A percentile compares a stretch with the other conserved stretches of the same genome.
Evolutionary conservation across 1,284 basidiomycete species (phyloP).

Genomic region (Phellopilus nigrolimitatus): DNA sequence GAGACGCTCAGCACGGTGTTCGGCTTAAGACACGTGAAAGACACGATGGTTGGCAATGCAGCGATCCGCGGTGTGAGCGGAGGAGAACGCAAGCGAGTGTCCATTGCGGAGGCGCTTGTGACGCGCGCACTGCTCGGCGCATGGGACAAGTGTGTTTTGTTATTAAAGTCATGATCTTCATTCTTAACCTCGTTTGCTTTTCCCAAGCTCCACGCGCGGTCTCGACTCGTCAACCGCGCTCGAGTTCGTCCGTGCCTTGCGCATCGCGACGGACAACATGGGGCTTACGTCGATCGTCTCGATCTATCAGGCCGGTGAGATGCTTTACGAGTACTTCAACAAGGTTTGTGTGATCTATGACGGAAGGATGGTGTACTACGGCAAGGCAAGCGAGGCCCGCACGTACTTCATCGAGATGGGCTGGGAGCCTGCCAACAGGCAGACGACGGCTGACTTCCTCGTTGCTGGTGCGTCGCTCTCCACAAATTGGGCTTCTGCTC

Average conservation of each 20-base stretch:
- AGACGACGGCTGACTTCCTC: slow-evolving; percentile 60
- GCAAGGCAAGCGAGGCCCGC: slow-evolving; percentile 46
- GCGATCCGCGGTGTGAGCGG: slow-evolving; percentile 43
- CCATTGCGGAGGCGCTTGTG: slow-evolving; percentile 66
- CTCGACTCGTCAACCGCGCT: slow-evolving; percentile 57
- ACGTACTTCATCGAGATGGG: slow-evolving; percentile 61
- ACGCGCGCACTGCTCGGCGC: slow-evolving; percentile 52
- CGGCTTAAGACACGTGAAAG: slow-evolving; percentile 37
- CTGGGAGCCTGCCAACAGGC: slow-evolving; percentile 48
- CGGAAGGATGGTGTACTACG: slow-evolving; percentile 64
- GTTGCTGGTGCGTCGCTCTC: slow-evolving; percentile 32
- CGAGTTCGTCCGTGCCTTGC: slow-evolving; percentile 51
- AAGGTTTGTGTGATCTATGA: slow-evolving; percentile 62
- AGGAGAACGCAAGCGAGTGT: slow-evolving; percentile 70
- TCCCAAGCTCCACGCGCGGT: slow-evolving; percentile 37
- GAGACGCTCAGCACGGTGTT: slow-evolving; percentile 38
- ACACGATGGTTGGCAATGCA: slow-evolving; percentile 43
- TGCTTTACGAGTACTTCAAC: slow-evolving; percentile 48
- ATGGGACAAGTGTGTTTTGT: slow-evolving; percentile 65
- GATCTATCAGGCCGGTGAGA: slow-evolving; percentile 59
- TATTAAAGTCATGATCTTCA: neutral
- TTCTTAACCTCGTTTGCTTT: too few species aligned
- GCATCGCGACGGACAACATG: slow-evolving; percentile 49
- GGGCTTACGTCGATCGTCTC: slow-evolving; percentile 50
- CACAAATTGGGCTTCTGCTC: neutral